Evolutionary conservation across 495 filamentous ascomycete species (phyloP), one percentile per base, ranked within the genome.

Genomic region (Penicillium macrosclerotiorum): DNA sequence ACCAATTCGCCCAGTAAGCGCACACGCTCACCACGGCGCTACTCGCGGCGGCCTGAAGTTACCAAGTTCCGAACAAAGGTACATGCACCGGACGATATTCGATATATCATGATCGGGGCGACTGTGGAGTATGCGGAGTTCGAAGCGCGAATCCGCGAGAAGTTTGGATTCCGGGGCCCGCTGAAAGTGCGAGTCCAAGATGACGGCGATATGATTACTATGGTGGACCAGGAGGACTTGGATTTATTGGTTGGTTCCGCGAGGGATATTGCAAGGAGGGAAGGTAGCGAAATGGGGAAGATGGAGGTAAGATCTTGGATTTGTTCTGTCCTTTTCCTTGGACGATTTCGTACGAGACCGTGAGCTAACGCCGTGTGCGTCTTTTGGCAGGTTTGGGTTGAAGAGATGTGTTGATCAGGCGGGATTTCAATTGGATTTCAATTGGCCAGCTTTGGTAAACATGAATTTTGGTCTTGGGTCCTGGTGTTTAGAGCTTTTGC

Each of bases 171-270:
- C 40, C 67, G 73, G 39, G 72, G 75, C 27, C 73, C 78, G 35
- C 79, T 92, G 60, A 90, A 87, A 75, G 83, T 95, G 64, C 90
- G 88, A 75, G 82, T 95, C 57, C 83, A 81, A 61, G 90, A 95
- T 62, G 81, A 88, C 51, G 85, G 85, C 5, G 93, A 96, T 59
- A 88, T 95, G 85, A 92, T 98, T 64, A 96, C 90, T 9, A 84
- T 98, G 82, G 89, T 86, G 23, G 93, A 98, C 68, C 87, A 95
- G 67, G 93, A 98, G 59, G 93, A 98, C 75, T 66, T 96, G 52
- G 90, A 96, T 40, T 83, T 95, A 78, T 80, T 86, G 30, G 76
- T 97, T 42, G 72, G 70, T 58, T 72, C 68, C 4, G 82, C 84
- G 23, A 85, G 80, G 62, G 77, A 79, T 44, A 68, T 69, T 45